These are phyloP conservation scores for Mortierella sp. DNA, from an alignment of 371 early-diverging fungal genomes.

Conservation along the genomic window DNA sequence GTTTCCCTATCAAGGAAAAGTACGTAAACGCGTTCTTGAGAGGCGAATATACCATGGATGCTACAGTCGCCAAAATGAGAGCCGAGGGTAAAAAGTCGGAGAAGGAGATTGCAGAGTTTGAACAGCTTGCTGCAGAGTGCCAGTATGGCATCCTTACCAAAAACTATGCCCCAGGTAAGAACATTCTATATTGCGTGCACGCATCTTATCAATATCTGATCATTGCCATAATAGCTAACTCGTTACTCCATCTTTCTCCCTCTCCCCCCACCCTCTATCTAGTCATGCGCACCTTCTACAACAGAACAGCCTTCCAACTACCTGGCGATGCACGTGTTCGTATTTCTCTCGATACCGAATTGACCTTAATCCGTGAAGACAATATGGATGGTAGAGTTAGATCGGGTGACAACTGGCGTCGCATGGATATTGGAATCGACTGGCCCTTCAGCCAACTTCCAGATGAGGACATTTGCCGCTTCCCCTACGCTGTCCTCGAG, in stretches of 20 bases:
- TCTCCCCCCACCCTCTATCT: not conserved
- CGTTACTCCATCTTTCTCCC: not conserved
- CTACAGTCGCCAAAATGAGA: constrained; percentile 84
- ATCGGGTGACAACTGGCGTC: constrained; percentile 94
- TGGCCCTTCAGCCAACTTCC: constrained; percentile 93
- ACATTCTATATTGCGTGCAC: not conserved
- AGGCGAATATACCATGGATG: constrained; percentile 85
- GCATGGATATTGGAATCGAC: constrained; percentile 92
- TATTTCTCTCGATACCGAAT: constrained; percentile 98
- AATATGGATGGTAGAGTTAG: constrained; percentile 80
- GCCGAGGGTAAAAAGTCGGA: constrained; percentile 79
- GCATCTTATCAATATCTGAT: not conserved
- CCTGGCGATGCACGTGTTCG: constrained; percentile 99
- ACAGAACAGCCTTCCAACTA: constrained; percentile 99
- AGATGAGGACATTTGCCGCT: constrained; percentile 87
- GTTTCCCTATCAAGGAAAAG: constrained; percentile 97
- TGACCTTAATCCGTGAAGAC: constrained; percentile 98
- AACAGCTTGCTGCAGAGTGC: constrained; percentile 83
- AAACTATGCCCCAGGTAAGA: constrained; percentile 85
- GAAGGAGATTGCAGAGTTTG: constrained; percentile 83
- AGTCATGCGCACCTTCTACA: constrained; percentile 97
- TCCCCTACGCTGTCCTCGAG: constrained; percentile 99
- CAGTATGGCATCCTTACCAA: constrained; percentile 83
- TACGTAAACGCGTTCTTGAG: constrained; percentile 88
- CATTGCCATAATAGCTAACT: not conserved